phyloP scores from a whole-genome alignment of 2,329 filamentous ascomycete species.

The Cadophora sp. region DNA sequence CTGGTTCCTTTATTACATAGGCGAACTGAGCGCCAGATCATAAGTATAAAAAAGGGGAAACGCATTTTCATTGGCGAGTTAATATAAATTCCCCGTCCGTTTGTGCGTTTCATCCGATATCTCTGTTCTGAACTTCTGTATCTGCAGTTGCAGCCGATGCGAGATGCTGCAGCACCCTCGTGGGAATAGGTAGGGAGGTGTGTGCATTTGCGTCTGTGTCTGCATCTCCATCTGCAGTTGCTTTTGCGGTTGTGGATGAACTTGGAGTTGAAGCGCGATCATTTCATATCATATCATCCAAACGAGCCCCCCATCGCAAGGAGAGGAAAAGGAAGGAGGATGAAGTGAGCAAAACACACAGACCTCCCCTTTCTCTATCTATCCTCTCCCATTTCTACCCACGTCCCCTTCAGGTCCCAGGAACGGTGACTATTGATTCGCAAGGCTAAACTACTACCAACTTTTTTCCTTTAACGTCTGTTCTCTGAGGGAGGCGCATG shows the following conservation, averaged over 20 bases:
- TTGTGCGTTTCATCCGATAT: slow-evolving; percentile 18
- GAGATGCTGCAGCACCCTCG: not conserved
- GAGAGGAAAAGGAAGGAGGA: no score
- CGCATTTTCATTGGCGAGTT: not conserved
- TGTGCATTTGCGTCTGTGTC: not conserved
- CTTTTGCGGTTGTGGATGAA: not conserved
- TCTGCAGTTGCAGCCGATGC: slow-evolving; percentile 10
- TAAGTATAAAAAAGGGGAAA: not conserved
- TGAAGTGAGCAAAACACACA: not conserved
- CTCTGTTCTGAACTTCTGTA: not conserved
- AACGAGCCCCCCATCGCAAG: not conserved
- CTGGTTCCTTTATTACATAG: not conserved
- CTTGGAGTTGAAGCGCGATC: not conserved
- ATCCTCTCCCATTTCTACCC: no score
- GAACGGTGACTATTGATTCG: slow-evolving; percentile 2
- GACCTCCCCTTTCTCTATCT: not conserved
- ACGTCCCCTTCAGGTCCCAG: not conserved
- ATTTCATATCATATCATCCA: slow-evolving; percentile 2
- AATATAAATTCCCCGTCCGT: slow-evolving; percentile 7
- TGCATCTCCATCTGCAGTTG: not conserved
- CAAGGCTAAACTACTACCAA: not conserved
- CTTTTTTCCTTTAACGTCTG: not conserved
- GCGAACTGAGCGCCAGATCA: not conserved
- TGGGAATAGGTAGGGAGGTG: not conserved
- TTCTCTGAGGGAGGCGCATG: no score